Evolutionary conservation across 1,284 basidiomycete species (phyloP).

Genomic region (Apiotrichum gracile): DNA sequence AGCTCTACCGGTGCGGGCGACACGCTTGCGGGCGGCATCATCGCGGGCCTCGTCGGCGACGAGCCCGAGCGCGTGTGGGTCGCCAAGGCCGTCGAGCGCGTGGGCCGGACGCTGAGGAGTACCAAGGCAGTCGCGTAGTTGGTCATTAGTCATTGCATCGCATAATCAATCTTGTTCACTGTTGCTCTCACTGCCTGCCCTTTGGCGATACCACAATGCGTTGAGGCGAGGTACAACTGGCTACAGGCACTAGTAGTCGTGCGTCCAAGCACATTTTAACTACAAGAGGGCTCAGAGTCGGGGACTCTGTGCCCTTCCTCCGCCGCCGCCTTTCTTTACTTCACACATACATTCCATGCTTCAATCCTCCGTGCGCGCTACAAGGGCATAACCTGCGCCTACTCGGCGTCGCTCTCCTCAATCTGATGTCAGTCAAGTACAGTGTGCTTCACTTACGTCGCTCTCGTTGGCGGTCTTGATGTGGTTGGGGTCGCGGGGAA

Average conservation of each 20-base stretch:
- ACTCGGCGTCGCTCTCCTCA: constrained; percentile 44
- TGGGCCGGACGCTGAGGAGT: constrained; percentile 27
- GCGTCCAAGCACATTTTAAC: no score
- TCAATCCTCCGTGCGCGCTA: background rate
- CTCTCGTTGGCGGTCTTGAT: constrained; percentile 41
- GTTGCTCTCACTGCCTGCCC: no score
- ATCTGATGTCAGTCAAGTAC: constrained; percentile 27
- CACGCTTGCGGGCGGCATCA: constrained; percentile 70
- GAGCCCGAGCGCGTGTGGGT: constrained; percentile 22
- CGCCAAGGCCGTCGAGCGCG: constrained; percentile 24
- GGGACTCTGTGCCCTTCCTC: no score
- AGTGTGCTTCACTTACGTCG: constrained; percentile 31
- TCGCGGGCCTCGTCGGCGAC: constrained; percentile 34
- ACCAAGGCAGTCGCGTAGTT: constrained; percentile 29
- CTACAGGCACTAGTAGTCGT: no score
- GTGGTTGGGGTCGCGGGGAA: constrained; percentile 17
- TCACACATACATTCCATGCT: background rate
- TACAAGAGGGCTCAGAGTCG: no score
- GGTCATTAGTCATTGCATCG: no score
- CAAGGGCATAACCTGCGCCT: background rate
- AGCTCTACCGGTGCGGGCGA: constrained; percentile 90
- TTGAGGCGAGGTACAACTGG: no score
- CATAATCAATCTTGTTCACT: no score
- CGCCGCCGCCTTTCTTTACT: no score
- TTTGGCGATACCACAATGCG: no score